Base-by-base conservation (phyloP, 306 rosid species). In the Glycine soja region DNA sequence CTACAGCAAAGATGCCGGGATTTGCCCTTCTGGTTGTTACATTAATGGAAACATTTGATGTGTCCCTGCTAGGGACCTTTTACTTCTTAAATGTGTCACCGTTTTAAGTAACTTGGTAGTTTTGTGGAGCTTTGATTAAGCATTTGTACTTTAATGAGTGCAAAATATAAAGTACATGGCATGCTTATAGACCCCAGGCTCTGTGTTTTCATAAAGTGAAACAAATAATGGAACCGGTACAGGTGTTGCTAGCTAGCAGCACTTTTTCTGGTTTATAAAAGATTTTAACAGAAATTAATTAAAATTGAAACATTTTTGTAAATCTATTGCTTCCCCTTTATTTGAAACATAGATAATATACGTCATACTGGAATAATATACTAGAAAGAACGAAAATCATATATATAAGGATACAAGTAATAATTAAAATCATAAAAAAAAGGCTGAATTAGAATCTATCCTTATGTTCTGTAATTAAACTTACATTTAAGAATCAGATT, bases 41-140 rank as follows among this genome's bases (percentile, higher is more conserved):
- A 68, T 77, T 62, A 81, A 54, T 77, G 80, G 90, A 84, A 84
- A 84, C 87, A 80, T 73, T 84, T 72, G 52, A 24, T 62, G 80
- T 86, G 82, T 80, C 77, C 66, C 62, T 79, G 70, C 79, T 52
- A 67, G 16, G 11, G 53, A 51, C 74, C 54, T 69, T 66, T 79
- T 46, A 40, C 53, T 58, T 76, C 85, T 82, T 83, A 63, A 79
- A 79, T 82, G 82, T 52, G 64, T 43, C 70, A 51, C 62, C 73
- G 48, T 82, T 75, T 75, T 71, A 1, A 63, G 81, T 75, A 82
- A 82, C 74, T 73, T 78, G 84, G 84, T 77, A 47, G 80, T 72
- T 81, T 68, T 58, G 66, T 48, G 72, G 36, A 75, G 66, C 76
- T 78, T 77, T 73, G 74, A 74, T 50, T 72, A 66, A 81, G 30